Evolutionary conservation across 2,329 filamentous ascomycete species (phyloP).

Genomic region (Cordyceps cateniannulata): DNA sequence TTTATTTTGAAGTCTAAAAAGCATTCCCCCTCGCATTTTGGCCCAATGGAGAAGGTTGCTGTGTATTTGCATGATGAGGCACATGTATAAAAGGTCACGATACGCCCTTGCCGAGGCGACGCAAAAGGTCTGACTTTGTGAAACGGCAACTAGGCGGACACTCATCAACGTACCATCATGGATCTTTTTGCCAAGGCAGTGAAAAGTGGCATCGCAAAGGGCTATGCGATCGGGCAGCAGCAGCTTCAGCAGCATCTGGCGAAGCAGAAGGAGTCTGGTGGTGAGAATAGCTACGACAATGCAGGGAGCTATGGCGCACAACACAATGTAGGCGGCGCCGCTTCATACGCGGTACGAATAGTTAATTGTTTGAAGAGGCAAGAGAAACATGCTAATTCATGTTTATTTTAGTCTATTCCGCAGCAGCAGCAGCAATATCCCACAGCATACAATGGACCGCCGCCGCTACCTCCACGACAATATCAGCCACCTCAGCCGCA

Average conservation of each 20-base stretch:
- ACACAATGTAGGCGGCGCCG: not conserved
- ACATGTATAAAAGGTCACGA: not conserved
- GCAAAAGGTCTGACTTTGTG: no score
- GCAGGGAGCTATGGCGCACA: not conserved
- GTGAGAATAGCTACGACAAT: not conserved
- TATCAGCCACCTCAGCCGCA: slow-evolving; percentile 1
- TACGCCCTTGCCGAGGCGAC: not conserved
- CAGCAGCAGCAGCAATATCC: slow-evolving; percentile 1
- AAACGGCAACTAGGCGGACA: not conserved
- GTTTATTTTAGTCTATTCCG: not conserved
- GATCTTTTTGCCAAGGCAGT: slow-evolving; percentile 14
- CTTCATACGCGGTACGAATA: not conserved
- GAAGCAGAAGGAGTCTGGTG: slow-evolving; percentile 9
- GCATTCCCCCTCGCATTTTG: not conserved
- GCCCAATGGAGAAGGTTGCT: not conserved
- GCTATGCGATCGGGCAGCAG: slow-evolving; percentile 15
- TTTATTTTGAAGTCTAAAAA: slow-evolving; percentile 3
- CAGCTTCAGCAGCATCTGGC: slow-evolving; percentile 15
- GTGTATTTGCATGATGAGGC: not conserved
- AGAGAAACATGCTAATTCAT: not conserved
- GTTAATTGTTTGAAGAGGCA: not conserved
- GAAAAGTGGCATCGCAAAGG: slow-evolving; percentile 15
- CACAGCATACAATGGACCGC: not conserved
- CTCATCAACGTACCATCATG: slow-evolving; percentile 7
- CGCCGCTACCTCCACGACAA: slow-evolving; percentile 1